Base-by-base conservation (phyloP, 306 rosid genomes). In the Malus orientalis region DNA sequence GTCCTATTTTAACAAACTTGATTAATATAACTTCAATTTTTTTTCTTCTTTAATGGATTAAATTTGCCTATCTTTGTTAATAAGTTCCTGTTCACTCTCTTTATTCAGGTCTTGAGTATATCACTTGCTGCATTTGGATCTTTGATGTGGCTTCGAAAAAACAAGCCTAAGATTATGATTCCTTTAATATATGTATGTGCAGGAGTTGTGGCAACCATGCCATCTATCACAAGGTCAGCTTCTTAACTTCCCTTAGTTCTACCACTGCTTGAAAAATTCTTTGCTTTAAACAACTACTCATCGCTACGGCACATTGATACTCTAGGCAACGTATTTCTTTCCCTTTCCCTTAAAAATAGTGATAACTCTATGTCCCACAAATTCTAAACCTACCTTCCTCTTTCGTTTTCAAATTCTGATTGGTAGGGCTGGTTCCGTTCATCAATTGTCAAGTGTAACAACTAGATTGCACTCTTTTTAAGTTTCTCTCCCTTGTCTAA, bases 81-180 rank as follows among this genome's bases (percentile, higher is more conserved):
- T 55, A 53, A 36, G 49, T 76, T 49, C 30, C 74, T 55, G n/a
- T 45, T 29, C 69, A 79, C 53, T 66, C 61, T 77, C 69, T 83
- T 61, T 70, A 29, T 83, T 54, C 88, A 96, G 98, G 98, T 90
- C 42, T 80, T 96, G 85, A 87, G 97, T 84, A 93, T 96, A 86
- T 92, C 99, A 45, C 97, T 96, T 9, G 97, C 99, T 8, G 97
- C 96, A 68, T 85, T 96, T 78, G 97, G 99, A 73, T 92, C 99
- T 74, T 88, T 96, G 86, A 92, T 91, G 91, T 96, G 99, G 98
- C 96, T 96, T 38, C 87, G 99, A 53, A 96, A 96, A 84, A 96
- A 91, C 89, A 96, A 96, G 72, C 99, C 98, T 62, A 96, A 77
- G 86, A 85, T 94, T 42, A 81, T 93, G 79, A 91, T 96, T 86